These are phyloP conservation scores for Helminthosporium solani DNA, from an alignment of 2,329 filamentous ascomycete genomes.

Conservation along the genomic window DNA sequence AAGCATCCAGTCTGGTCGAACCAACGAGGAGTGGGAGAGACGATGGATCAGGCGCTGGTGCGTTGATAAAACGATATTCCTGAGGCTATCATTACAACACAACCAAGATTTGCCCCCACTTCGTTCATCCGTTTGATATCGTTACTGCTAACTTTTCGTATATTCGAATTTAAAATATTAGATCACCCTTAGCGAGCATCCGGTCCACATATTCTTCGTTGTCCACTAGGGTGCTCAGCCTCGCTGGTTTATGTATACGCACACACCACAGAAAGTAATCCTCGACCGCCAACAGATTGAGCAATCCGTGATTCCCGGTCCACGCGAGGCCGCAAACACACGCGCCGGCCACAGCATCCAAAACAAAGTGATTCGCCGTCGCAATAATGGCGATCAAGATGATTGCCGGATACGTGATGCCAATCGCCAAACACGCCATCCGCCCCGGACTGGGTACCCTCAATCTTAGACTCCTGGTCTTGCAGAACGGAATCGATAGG, in stretches of 20 bases:
- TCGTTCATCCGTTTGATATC: no score
- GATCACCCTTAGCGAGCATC: no score
- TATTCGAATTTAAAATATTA: no score
- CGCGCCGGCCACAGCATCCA: conserved; percentile 69
- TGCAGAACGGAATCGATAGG: conserved; percentile 29
- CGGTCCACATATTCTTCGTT: no score
- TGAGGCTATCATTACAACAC: no score
- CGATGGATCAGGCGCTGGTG: no score
- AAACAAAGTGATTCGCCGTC: conserved; percentile 71
- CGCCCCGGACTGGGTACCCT: conserved; percentile 54
- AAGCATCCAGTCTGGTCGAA: no score
- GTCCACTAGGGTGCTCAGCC: no score
- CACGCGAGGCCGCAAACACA: conserved; percentile 66
- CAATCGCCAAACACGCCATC: conserved; percentile 51
- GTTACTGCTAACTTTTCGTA: no score
- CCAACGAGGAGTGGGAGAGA: no score
- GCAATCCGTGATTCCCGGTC: conserved; percentile 54
- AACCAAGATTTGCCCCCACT: no score
- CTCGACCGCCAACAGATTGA: conserved; percentile 66
- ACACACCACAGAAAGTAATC: conserved; percentile 66
- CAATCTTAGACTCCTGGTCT: conserved; percentile 31
- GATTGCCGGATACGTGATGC: conserved; percentile 63
- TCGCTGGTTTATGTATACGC: conserved; percentile 64
- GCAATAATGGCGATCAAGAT: conserved; percentile 69
- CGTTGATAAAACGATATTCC: no score